Conservation (phyloP, 495 filamentous ascomycete species). For the Tuber magnatum region DNA sequence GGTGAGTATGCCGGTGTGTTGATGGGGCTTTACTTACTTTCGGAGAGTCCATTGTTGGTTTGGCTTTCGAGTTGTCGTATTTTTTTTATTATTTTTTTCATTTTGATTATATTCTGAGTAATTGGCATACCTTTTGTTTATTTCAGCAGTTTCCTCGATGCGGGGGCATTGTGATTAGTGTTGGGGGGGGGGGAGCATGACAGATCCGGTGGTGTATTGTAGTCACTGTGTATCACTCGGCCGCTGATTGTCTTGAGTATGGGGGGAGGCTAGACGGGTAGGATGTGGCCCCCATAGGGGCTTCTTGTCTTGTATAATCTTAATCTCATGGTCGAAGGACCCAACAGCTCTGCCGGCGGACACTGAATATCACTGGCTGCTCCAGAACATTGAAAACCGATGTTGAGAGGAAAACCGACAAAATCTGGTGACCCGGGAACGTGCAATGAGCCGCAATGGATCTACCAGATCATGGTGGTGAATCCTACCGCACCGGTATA, state of each 20-base stretch:
- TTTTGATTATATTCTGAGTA: neutral
- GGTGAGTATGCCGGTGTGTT: neutral
- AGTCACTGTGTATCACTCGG: neutral
- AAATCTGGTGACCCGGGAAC: too few relatives aligned
- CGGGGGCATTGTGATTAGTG: neutral
- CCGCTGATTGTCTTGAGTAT: neutral
- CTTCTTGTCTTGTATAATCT: too few relatives aligned
- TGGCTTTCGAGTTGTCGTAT: neutral
- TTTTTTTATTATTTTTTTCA: neutral
- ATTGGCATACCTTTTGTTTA: neutral
- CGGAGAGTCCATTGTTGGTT: neutral
- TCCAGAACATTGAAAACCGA: too few relatives aligned
- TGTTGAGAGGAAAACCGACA: too few relatives aligned
- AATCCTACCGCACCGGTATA: too few relatives aligned
- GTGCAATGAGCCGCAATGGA: too few relatives aligned
- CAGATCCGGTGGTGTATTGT: neutral
- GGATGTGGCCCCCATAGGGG: too few relatives aligned
- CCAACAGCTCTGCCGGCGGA: too few relatives aligned
- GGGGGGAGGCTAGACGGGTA: neutral
- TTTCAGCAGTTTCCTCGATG: neutral
- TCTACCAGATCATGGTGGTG: too few relatives aligned
- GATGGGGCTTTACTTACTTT: conserved; percentile 1
- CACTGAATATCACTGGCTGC: too few relatives aligned
- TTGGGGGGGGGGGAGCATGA: neutral
- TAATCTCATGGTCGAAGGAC: too few relatives aligned